Base-by-base conservation (phyloP, 495 filamentous ascomycete species). In the Bacidia rubella region DNA sequence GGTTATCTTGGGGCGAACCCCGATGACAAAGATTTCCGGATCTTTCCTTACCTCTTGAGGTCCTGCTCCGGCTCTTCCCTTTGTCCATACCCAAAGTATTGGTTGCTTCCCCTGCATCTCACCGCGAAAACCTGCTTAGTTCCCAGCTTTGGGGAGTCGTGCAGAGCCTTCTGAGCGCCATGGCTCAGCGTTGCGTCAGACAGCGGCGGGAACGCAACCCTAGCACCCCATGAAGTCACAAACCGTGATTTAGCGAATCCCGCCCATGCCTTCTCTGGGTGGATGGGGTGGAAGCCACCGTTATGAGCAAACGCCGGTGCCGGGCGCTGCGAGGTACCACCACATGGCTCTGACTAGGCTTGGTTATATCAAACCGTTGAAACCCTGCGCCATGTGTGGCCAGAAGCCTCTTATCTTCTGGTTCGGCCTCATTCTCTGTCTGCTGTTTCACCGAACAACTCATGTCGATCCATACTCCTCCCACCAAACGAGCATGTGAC, bases 401-500 rank as follows among this genome's bases (percentile, higher is more conserved):
- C 29, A 35, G 5, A 35, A n/a, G n/a, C n/a, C 23, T 22, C 12
- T 17, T 50, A 50, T 11, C 11, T 7, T 23, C 47, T 50, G 47
- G 47, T 25, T 50, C 47, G 47, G 47, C 44, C 47, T 49, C 40
- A 55, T 27, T 42, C 27, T 22, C 29, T 50, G 32, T 32, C 35
- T 10, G 17, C 32, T 43, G n/a, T 25, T 27, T 42, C n/a, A 23
- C 40, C 21, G 15, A n/a, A 20, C 15, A n/a, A 46, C 15, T 32
- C 15, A 62, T 62, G 59, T 56, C 59, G 23, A 53, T 52, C 52
- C 32, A 7, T 44, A 9, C 41, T n/a, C 41, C 41, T n/a, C 41
- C 57, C 3, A 29, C 59, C 55, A 83, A 85, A 64, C 68, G 80
- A 59, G 85, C 83, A 44, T 89, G 84, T 72, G 85, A 87, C 66